Evolutionary conservation across 2,329 filamentous ascomycete genomes (phyloP).

Genomic region (Fusarium neocosmosporiellum): DNA sequence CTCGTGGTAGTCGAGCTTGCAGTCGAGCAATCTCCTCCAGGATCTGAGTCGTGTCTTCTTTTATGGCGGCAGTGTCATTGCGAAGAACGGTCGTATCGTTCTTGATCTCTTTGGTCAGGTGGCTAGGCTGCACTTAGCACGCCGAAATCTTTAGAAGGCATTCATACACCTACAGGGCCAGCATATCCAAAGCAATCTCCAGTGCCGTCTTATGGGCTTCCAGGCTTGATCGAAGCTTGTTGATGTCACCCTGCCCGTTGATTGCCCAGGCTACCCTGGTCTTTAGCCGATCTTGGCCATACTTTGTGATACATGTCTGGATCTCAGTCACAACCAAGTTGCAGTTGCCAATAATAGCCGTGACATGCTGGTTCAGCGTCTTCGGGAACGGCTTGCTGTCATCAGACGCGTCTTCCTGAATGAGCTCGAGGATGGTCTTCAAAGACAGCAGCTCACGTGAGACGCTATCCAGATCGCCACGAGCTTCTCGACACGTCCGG

Average conservation of each 20-base stretch:
- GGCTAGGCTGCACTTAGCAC: not conserved
- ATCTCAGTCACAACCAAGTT: not conserved
- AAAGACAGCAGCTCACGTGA: conserved; percentile 15
- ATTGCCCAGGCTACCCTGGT: conserved; percentile 6
- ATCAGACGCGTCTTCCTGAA: conserved; percentile 8
- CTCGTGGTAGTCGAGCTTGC: not conserved
- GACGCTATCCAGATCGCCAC: conserved; percentile 9
- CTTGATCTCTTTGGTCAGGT: conserved; percentile 1
- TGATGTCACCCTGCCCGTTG: conserved; percentile 16
- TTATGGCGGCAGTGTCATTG: conserved; percentile 11
- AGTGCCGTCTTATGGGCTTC: conserved; percentile 24
- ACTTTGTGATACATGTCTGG: conserved; percentile 11
- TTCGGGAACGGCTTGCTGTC: not conserved
- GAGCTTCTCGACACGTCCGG: conserved; percentile 4
- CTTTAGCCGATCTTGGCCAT: not conserved
- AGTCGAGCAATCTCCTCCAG: conserved; percentile 7
- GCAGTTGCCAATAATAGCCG: not conserved
- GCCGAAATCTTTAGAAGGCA: not conserved
- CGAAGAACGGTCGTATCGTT: not conserved
- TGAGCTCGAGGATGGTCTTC: conserved; percentile 6
- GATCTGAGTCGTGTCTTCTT: conserved; percentile 9
- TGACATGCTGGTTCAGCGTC: conserved; percentile 6
- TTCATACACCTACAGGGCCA: not conserved
- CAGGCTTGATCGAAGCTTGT: conserved; percentile 6
- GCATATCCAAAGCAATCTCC: conserved; percentile 15